Conservation (phyloP, 495 filamentous ascomycete genomes). For the Astrothelium subdiscretum region DNA sequence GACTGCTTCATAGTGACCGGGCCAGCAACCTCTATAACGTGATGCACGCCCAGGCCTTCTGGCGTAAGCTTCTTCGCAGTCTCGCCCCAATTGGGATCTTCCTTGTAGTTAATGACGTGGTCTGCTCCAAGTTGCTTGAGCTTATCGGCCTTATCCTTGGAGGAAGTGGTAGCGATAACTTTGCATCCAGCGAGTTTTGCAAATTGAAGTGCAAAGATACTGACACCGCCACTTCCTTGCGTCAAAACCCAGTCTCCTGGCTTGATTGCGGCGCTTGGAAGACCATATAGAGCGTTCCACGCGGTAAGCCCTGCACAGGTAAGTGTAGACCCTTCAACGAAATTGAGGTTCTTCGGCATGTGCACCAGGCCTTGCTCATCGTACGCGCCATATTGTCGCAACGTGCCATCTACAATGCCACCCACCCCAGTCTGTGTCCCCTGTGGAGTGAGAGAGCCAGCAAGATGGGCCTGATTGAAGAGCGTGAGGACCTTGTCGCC, state of each 20-base stretch:
- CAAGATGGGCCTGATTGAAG: conserved; percentile 70
- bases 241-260: conserved; percentile 63
- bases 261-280: conserved; percentile 44
- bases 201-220: conserved; percentile 66
- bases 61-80: conserved; percentile 56
- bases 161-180: conserved; percentile 73
- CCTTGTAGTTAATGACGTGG: conserved; percentile 68
- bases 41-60: conserved; percentile 49
- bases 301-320: conserved; percentile 64
- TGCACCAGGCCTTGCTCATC: conserved; percentile 57
- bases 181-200: conserved; percentile 72
- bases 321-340: conserved; percentile 54
- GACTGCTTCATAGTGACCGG: conserved; percentile 28
- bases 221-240: conserved; percentile 75
- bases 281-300: conserved; percentile 74
- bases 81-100: conserved; percentile 61
- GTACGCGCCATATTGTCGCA: conserved; percentile 63
- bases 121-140: conserved; percentile 66
- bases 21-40: conserved; percentile 40
- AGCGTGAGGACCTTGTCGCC: conserved; percentile 65
- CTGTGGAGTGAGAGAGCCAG: conserved; percentile 39
- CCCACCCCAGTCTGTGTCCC: conserved; percentile 50
- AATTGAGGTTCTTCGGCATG: conserved; percentile 49
- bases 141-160: conserved; percentile 48
- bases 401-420: conserved; percentile 55